These are phyloP conservation scores for Glarea lozoyensis DNA, from an alignment of 495 filamentous ascomycete genomes.

Conservation along the genomic window DNA sequence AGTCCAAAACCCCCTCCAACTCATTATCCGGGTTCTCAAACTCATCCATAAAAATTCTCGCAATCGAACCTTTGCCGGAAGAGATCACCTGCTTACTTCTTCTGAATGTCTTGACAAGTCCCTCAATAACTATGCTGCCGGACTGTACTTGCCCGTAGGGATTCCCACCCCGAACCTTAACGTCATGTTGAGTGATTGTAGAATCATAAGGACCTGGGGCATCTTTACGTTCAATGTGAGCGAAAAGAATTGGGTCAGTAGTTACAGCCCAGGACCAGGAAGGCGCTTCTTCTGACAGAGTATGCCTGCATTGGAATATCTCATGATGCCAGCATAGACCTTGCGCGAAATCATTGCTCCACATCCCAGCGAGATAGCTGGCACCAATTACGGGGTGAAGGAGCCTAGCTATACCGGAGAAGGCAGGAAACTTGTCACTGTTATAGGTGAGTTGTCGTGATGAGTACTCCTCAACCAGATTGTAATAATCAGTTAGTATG, in stretches of 20 bases:
- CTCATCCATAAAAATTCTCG: too few relatives aligned
- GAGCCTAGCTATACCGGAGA: neutral
- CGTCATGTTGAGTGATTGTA: too few relatives aligned
- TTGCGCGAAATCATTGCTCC: slow-evolving; percentile 13
- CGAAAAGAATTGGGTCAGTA: neutral
- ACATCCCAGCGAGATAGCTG: slow-evolving; percentile 25
- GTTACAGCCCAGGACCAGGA: slow-evolving; percentile 1
- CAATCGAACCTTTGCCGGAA: too few relatives aligned
- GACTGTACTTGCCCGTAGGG: too few relatives aligned
- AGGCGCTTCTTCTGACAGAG: neutral
- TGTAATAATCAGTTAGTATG: neutral
- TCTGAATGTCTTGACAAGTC: too few relatives aligned
- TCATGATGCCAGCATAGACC: slow-evolving; percentile 5
- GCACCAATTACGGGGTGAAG: slow-evolving; percentile 3
- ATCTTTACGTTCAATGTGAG: too few relatives aligned
- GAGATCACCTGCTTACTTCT: too few relatives aligned
- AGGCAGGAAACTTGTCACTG: neutral
- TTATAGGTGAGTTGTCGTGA: neutral
- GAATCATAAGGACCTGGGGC: too few relatives aligned
- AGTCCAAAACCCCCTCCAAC: too few relatives aligned
- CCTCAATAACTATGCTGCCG: too few relatives aligned
- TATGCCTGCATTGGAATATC: neutral
- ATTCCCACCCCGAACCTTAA: too few relatives aligned
- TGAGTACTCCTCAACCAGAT: neutral
- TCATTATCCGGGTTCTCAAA: too few relatives aligned